Evolutionary conservation across 148 eudicot genomes (phyloP).

Genomic region (Silene uniflora): DNA sequence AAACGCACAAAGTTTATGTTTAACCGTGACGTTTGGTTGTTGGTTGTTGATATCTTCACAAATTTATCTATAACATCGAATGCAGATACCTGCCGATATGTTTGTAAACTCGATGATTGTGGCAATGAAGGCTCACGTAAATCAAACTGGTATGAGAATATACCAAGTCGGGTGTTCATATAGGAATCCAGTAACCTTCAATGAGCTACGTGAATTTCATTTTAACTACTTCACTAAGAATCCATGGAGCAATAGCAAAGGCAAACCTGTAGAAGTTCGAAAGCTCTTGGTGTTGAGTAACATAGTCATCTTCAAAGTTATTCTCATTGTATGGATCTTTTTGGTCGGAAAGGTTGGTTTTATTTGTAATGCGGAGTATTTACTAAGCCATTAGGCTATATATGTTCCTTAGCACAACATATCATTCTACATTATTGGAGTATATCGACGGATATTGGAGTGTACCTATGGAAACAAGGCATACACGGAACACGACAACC

Average conservation of each 20-base stretch:
- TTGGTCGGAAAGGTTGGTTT: constrained; percentile 14
- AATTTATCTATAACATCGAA: neutral
- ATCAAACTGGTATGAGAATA: constrained; percentile 11
- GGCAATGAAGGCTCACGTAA: constrained; percentile 50
- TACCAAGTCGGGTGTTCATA: constrained; percentile 27
- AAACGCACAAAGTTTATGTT: too few species aligned
- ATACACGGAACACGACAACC: too few species aligned
- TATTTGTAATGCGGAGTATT: too few species aligned
- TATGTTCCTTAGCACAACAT: too few species aligned
- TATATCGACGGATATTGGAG: too few species aligned
- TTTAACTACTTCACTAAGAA: constrained; percentile 12
- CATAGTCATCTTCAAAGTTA: constrained; percentile 12
- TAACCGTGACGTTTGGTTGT: too few species aligned
- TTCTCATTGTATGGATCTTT: constrained; percentile 9
- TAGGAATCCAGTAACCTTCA: constrained; percentile 18
- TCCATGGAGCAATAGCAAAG: constrained; percentile 19
- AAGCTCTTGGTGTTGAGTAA: constrained; percentile 6
- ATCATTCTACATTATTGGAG: too few species aligned
- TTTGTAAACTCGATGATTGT: constrained; percentile 67
- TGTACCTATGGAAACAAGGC: too few species aligned
- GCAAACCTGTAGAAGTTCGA: constrained; percentile 1
- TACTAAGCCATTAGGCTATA: too few species aligned
- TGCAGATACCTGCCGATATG: constrained; percentile 73
- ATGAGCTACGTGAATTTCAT: constrained; percentile 8
- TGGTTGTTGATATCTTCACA: too few species aligned